phyloP scores from a whole-genome alignment of 148 eudicot genomes.

The Cornus florida region DNA sequence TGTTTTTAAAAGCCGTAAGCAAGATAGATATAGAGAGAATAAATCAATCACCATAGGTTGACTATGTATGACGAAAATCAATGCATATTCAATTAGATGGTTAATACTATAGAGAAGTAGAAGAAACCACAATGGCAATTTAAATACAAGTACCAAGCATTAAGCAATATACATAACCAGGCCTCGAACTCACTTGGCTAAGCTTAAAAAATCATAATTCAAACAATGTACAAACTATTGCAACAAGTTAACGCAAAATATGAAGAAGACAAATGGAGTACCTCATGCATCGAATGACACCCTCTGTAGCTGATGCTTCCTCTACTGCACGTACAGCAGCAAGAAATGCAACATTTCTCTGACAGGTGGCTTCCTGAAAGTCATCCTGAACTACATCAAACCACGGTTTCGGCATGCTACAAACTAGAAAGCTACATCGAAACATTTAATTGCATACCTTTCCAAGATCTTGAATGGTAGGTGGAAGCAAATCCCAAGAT shows the following conservation, averaged over 20 bases:
- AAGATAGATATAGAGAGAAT: neutral
- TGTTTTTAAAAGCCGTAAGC: too few species aligned
- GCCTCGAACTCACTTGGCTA: neutral
- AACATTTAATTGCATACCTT: conserved; percentile 25
- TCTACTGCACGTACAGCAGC: conserved; percentile 42
- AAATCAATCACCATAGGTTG: neutral
- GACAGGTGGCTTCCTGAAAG: conserved; percentile 29
- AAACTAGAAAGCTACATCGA: neutral
- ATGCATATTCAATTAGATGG: neutral
- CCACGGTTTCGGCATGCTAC: neutral
- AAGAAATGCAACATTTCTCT: conserved; percentile 23
- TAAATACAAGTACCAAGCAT: too few species aligned
- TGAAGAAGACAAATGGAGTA: conserved; percentile 2
- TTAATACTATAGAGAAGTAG: neutral
- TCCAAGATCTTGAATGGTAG: conserved; percentile 32
- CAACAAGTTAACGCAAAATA: neutral
- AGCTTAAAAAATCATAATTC: neutral
- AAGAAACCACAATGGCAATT: neutral
- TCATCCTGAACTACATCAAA: neutral
- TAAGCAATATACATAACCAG: neutral
- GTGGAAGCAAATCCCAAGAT: conserved; percentile 30
- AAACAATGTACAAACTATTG: neutral
- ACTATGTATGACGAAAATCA: too few species aligned
- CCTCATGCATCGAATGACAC: conserved; percentile 41
- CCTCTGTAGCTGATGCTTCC: conserved; percentile 38